Evolutionary conservation across 2,329 filamentous ascomycete species (phyloP).

Genomic region (Scedosporium dehoogii): DNA sequence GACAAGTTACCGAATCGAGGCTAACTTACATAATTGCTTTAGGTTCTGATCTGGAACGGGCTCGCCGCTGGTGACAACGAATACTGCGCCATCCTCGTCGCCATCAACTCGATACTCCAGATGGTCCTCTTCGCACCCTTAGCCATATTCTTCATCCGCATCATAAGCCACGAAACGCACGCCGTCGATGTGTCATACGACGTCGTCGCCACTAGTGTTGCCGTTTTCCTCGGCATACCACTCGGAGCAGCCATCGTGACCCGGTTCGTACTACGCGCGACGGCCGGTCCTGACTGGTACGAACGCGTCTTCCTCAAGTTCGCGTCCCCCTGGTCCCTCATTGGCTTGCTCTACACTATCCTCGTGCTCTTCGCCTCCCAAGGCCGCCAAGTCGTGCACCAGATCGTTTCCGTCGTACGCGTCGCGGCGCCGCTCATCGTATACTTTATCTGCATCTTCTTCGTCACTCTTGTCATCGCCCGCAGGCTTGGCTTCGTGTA

Average conservation of each 20-base stretch:
- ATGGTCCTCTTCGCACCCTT: slow-evolving; percentile 65
- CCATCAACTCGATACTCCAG: slow-evolving; percentile 66
- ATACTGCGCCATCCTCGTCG: slow-evolving; percentile 75
- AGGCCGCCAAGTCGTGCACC: slow-evolving; percentile 64
- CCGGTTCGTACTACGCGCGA: slow-evolving; percentile 47
- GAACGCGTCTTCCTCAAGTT: slow-evolving; percentile 59
- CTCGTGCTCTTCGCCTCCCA: slow-evolving; percentile 78
- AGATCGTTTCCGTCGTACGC: slow-evolving; percentile 73
- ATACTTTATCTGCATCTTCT: slow-evolving; percentile 72
- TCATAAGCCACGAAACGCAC: slow-evolving; percentile 48
- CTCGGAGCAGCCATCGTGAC: slow-evolving; percentile 72
- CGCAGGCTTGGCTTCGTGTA: slow-evolving; percentile 64
- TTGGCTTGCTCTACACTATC: slow-evolving; percentile 81
- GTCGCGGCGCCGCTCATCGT: slow-evolving; percentile 73
- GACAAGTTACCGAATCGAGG: too few relatives aligned
- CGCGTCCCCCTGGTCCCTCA: slow-evolving; percentile 63
- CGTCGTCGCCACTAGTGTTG: slow-evolving; percentile 68
- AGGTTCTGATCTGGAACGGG: slow-evolving; percentile 58
- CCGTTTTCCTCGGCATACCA: slow-evolving; percentile 76
- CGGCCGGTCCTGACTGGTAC: slow-evolving; percentile 52
- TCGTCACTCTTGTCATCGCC: slow-evolving; percentile 51
- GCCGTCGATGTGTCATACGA: slow-evolving; percentile 42
- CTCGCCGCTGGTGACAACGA: slow-evolving; percentile 64
- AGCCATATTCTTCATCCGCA: slow-evolving; percentile 57
- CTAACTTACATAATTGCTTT: not conserved